A percentile compares a stretch with the other conserved stretches of the same genome.
Conservation (phyloP, 176 grass and related monocot species). For the Leersia perrieri region DNA sequence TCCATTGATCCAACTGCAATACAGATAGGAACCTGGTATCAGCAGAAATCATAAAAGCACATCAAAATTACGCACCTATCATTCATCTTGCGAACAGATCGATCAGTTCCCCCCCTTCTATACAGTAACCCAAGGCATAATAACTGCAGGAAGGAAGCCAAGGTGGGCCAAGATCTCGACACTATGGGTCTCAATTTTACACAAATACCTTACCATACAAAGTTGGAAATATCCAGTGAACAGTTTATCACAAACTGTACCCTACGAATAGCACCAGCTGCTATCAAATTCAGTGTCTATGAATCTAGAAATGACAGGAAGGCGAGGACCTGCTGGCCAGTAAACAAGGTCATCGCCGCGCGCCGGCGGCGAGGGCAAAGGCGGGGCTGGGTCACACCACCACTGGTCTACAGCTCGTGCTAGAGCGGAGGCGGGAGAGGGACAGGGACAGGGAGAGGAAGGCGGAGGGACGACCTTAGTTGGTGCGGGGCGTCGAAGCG, state of each 20-base stretch:
- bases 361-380: too few relatives aligned
- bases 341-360: too few relatives aligned
- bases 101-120: too few relatives aligned
- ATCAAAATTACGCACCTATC: background rate
- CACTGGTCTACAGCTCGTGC: too few relatives aligned
- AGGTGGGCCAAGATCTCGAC: background rate
- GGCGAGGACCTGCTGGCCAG: too few relatives aligned
- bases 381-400: too few relatives aligned
- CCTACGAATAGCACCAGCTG: background rate
- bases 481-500: too few relatives aligned
- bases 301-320: background rate
- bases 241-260: background rate
- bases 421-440: too few relatives aligned
- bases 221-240: background rate
- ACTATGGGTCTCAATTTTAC: background rate
- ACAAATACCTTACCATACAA: background rate
- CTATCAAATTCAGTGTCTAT: background rate
- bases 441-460: too few relatives aligned
- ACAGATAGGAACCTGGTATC: background rate
- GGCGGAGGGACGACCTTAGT: too few relatives aligned
- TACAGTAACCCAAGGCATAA: too few relatives aligned
- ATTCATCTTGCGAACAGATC: background rate
- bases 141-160: background rate
- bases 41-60: background rate
- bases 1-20: constrained; percentile 30